Base-by-base conservation (phyloP, 106 monocot species). In the Allium cepa region DNA sequence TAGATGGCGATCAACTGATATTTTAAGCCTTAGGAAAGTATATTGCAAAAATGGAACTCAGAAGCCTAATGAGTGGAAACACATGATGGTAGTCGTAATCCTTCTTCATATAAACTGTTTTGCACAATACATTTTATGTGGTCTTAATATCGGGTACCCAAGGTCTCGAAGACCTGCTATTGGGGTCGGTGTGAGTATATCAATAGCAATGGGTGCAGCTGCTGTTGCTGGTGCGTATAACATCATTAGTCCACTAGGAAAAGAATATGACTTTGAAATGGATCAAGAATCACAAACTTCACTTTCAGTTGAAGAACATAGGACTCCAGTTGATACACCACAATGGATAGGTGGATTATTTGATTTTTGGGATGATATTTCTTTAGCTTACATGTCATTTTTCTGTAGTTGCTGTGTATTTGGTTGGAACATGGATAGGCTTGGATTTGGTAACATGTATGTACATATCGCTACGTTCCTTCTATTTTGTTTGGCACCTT, bases 41-140 rank as follows among this genome's bases (percentile, higher is more conserved):
- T 73, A 73, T 47, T 73, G 73, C 55, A 64, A 73, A 64, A 57
- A 64, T 73, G 73, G 73, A 56, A 64, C 64, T 11, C 63, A 56
- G 64, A 73, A 73, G 64, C 64, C 64, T 46, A 73, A 73, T 9
- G 73, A 73, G 73, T 18, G 64, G 73, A 56, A 56, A 53, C 73
- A 73, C 48, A 73, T 73, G 55, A 64, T 56, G 55, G 64, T 73
- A 4, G 73, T 73, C 15, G 53, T 73, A 7, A 15, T 56, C 26
- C 64, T 73, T 73, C 73, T 73, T 64, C 73, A 73, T 56, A 47
- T 73, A 47, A 73, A 73, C 51, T 73, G 73, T 47, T 64, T 73
- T 56, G 73, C 73, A 45, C 73, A 73, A 16, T 73, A 73, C 56
- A 64, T 45, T 8, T 36, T 73, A 46, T 73, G 73, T 64, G 64